Evolutionary conservation across 257 asterid species (phyloP), one percentile per base, ranked within the genome.

Genomic region (Vinca minor): DNA sequence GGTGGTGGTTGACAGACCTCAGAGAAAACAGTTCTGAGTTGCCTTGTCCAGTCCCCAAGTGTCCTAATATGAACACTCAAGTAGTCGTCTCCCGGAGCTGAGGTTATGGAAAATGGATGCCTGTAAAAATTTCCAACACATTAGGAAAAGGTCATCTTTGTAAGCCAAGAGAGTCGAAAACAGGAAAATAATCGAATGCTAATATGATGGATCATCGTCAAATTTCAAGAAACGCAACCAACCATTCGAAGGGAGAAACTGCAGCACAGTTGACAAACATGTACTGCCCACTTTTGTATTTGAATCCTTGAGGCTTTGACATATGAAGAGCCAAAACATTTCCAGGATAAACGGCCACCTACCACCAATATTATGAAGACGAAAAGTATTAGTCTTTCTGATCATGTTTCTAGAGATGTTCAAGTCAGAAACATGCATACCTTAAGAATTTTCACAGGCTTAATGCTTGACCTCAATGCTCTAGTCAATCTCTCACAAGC

Each of bases 241-340:
- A 89, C 96, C 96, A 89, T 71, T 89, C 96, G 59, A 89, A 89
- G 56, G 96, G 96, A 63, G 96, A 89, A 66, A 89, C 94, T 35
- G 95, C 95, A 23, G 94, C 91, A 41, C 95, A 89, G 31, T 89
- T 89, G 85, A 89, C 95, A 69, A 89, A 87, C 80, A 87, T 82
- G 58, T 89, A 89, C 20, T 89, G 95, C 17, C 96, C 96, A 76
- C 95, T 89, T 66, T 78, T 85, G 66, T 89, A 86, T 72, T 81
- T 83, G 82, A 87, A 85, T 23, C 95, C 94, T 25, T 89, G 95
- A 49, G 96, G 96, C 78, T 85, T 89, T 31, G 96, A 87, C 96
- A 83, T 87, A 76, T 87, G 94, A 76, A 89, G 81, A 38, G 95
- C 68, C 69, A 89, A 73, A 69, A 89, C 96, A 74, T 89, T 85